Evolutionary conservation across 164 flowering plant species (phyloP), one percentile per base, ranked within the genome.

Genomic region (Protea cynaroides): DNA sequence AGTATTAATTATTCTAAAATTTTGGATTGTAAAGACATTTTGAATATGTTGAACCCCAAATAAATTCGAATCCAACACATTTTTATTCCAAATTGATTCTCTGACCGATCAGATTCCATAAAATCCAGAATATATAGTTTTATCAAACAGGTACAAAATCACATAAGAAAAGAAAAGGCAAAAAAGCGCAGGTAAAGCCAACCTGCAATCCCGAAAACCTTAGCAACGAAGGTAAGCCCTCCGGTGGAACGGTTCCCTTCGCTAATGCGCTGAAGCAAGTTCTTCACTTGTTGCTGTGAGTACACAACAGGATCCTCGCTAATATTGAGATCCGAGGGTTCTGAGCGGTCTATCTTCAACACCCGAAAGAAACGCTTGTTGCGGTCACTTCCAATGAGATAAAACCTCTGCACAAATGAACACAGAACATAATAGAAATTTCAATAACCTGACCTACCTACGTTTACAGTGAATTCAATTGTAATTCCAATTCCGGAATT

Each of bases 261-360:
- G 15, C 76, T 78, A 50, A 94, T 91, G 58, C 97, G 80, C 70
- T 94, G 96, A 56, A 85, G 92, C 82, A 94, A 74, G 74, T 72
- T 89, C 69, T 89, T 89, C 9, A 94, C 84, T 78, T 94, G 96
- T 63, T 82, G 91, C 7, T 83, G 84, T 0, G 99, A 80, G 74
- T 94, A 94, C n/a, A 94, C 89, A 46, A 91, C 97, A 0, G 99
- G 97, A 72, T 94, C 99, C 75, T 94, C 97, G 47, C 96, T 94
- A 50, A 94, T 85, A 59, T 84, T 91, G 44, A 94, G 86, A 58
- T 94, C 99, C 1, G 90, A 86, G 1, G 95, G 89, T 71, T 94
- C 99, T 17, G 90, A 87, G 9, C 99, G 86, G 64, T 94, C 99
- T 59, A 94, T 91, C 76, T 94, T 94, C 72, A 94, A 66, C 7